Percentiles rank a stretch among this genome's conserved stretches.
phyloP scores from a whole-genome alignment of 306 rosid species.

The Cucumis sativus region DNA sequence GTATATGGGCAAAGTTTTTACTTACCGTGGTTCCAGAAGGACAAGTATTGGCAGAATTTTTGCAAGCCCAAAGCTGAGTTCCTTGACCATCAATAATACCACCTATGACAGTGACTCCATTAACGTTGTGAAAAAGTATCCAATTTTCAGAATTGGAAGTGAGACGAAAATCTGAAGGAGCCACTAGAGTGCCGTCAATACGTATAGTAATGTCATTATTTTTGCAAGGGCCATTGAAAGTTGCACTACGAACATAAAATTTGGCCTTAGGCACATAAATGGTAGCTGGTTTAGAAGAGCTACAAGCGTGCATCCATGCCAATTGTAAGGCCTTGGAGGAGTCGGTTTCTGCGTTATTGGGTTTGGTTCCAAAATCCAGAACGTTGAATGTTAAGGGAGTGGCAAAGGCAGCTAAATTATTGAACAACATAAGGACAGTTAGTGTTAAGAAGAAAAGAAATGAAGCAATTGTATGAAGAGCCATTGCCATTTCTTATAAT shows the following conservation, averaged over 20 bases:
- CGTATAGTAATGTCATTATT: background rate
- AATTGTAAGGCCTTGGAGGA: background rate
- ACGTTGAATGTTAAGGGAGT: background rate
- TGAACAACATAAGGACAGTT: background rate
- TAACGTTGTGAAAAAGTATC: background rate
- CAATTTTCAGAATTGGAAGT: background rate
- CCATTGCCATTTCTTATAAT: background rate
- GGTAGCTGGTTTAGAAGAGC: background rate
- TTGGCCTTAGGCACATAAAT: background rate
- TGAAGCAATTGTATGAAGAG: background rate
- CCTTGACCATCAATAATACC: background rate
- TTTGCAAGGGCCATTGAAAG: background rate
- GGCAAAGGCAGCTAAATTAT: background rate
- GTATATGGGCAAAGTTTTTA: background rate
- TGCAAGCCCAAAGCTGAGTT: background rate
- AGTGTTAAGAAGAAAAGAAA: background rate
- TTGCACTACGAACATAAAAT: background rate
- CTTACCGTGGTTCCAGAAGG: background rate
- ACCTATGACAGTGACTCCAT: background rate
- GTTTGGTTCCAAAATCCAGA: background rate
- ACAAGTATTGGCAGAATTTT: background rate
- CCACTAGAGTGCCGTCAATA: background rate
- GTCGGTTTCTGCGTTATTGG: background rate
- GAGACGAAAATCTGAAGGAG: background rate
- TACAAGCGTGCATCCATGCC: background rate